Conservation (phyloP, 805 yeast species). For the Candida tibetensis region DNA sequence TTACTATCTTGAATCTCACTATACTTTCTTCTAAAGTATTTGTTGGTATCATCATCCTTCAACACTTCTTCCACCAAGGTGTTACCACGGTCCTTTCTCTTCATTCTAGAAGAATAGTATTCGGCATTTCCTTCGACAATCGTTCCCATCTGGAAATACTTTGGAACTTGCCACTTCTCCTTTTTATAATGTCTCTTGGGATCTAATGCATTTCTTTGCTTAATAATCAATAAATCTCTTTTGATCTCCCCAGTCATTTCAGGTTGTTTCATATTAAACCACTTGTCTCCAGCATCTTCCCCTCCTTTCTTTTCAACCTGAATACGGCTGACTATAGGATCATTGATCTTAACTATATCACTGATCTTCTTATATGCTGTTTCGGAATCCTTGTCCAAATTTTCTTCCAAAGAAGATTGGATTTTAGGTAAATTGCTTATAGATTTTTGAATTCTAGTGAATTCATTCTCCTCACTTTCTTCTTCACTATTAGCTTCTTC, state of each 20-base stretch:
- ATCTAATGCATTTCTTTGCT: constrained; percentile 87
- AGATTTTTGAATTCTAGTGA: constrained; percentile 34
- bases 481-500: constrained; percentile 10
- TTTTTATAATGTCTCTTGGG: constrained; percentile 95
- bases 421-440: constrained; percentile 42
- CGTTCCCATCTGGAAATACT: constrained; percentile 85
- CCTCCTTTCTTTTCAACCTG: constrained; percentile 14
- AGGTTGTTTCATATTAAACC: constrained; percentile 80
- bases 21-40: constrained; percentile 83
- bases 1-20: constrained; percentile 68
- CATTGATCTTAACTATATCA: constrained; percentile 41
- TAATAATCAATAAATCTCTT: constrained; percentile 73
- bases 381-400: constrained; percentile 12
- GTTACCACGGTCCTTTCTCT: constrained; percentile 68
- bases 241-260: constrained; percentile 70
- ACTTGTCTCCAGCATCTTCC: constrained; percentile 51
- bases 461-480: constrained; percentile 13
- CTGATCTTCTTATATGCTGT: constrained; percentile 13
- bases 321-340: constrained; percentile 37
- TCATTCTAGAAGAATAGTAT: constrained; percentile 63
- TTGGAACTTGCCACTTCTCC: constrained; percentile 74
- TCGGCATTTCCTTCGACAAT: constrained; percentile 80
- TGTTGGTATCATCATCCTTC: constrained; percentile 63
- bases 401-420: constrained; percentile 26
- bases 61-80: constrained; percentile 82